Evolutionary conservation across 805 yeast species (phyloP), one percentile per base, ranked within the genome.

Genomic region (Yamadazyma sp.): DNA sequence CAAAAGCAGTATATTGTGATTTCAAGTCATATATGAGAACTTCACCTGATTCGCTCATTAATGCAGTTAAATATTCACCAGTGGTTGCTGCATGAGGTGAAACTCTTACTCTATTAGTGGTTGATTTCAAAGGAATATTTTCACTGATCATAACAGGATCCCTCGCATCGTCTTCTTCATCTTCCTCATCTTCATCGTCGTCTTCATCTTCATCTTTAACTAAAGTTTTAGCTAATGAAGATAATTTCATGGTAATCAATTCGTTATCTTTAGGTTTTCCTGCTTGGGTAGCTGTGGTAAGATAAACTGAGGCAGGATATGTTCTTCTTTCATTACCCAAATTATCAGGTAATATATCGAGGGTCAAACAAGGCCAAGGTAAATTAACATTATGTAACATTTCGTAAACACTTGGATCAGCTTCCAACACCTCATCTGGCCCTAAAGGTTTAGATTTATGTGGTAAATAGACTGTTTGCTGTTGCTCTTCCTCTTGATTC

Each of bases 311-410:
- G 27, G 94, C 95, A 4, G 98, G 98, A 53, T 79, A 93, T 28
- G 75, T 73, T 63, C 95, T 77, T 67, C 98, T 82, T 60, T 88
- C 97, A 33, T 75, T 69, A 8, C 98, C 98, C 40, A 86, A 69
- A 34, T 70, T 68, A 56, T 93, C 98, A 5, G 96, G 95, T 35
- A 93, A 64, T 14, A 93, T 66, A 54, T 91, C 98, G 41, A 93
- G 70, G 3, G 97, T 87, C 55, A 93, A 65, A 64, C 97, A 88
- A 9, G 98, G 98, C 98, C 98, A 93, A 50, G 95, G 94, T 60
- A 91, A 67, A 58, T 86, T 86, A 40, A 91, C 86, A 50, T 85
- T 86, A 60, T 93, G 98, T 39, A 93, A 67, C 98, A 93, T 93
- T 53, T 91, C 95, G 58, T 93, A 93, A 3, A 91, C 96, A 6